Evolutionary conservation across 2,329 filamentous ascomycete genomes (phyloP).

Genomic region (Rutstroemia sp.): DNA sequence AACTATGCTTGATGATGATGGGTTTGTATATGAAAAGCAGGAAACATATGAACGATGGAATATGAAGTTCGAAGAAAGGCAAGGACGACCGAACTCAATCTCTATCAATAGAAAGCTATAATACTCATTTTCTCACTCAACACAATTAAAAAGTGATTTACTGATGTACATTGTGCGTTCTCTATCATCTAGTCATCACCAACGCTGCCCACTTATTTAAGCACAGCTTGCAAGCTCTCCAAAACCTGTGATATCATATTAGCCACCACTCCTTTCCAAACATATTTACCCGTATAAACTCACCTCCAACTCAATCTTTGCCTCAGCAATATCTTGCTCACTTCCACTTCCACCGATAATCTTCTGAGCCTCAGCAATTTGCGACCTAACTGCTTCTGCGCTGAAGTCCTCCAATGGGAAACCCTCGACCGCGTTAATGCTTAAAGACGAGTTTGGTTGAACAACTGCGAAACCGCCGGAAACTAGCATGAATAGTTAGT

Average conservation of each 20-base stretch:
- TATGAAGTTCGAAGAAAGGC: not conserved
- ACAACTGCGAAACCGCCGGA: conserved; percentile 96
- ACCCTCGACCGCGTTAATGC: conserved; percentile 97
- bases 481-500: conserved; percentile 47
- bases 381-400: conserved; percentile 77
- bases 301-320: conserved; percentile 98
- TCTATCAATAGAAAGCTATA: not conserved
- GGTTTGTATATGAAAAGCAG: not conserved
- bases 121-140: conserved; percentile 13
- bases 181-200: conserved; percentile 22
- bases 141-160: conserved; percentile 24
- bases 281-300: conserved; percentile 21
- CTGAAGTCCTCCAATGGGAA: conserved; percentile 95
- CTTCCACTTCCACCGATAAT: conserved; percentile 83
- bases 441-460: conserved; percentile 88
- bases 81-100: conserved; percentile 7
- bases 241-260: conserved; percentile 56
- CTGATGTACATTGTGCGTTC: conserved; percentile 28
- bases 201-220: conserved; percentile 55
- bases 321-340: conserved; percentile 96
- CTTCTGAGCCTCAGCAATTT: conserved; percentile 95
- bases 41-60: not conserved
- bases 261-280: not conserved
- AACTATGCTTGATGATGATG: conserved; percentile 8
- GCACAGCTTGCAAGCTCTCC: conserved; percentile 71